Conservation (phyloP, 1,284 basidiomycete species). For the Exobasidium rhododendri region DNA sequence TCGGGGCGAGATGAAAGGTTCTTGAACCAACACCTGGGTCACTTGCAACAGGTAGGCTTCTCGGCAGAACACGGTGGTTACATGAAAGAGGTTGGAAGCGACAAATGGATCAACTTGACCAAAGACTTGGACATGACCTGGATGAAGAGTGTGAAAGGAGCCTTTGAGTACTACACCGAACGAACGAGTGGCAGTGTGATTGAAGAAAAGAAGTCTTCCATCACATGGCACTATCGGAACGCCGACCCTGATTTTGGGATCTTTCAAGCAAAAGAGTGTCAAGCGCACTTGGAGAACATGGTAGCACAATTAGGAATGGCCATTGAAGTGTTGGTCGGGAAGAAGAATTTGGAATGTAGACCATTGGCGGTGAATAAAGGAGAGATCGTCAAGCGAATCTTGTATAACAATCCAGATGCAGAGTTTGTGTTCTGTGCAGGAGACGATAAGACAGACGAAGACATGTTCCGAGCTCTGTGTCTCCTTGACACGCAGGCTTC, state of each 20-base stretch:
- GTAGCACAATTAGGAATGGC: constrained; percentile 48
- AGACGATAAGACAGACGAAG: constrained; percentile 79
- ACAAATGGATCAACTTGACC: constrained; percentile 83
- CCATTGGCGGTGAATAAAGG: constrained; percentile 96
- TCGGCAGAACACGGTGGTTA: constrained; percentile 96
- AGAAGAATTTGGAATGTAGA: constrained; percentile 96
- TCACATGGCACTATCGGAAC: constrained; percentile 96
- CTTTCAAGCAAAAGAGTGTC: constrained; percentile 71
- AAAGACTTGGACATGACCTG: constrained; percentile 91
- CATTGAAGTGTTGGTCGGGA: constrained; percentile 63
- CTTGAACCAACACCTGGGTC: constrained; percentile 85
- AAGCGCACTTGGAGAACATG: constrained; percentile 88
- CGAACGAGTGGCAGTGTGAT: constrained; percentile 90
- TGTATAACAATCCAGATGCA: constrained; percentile 86
- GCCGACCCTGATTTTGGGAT: constrained; percentile 89
- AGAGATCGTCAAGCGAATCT: constrained; percentile 89
- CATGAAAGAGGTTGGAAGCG: constrained; percentile 68
- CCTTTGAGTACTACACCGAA: constrained; percentile 94
- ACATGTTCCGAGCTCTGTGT: constrained; percentile 50
- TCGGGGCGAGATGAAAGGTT: constrained; percentile 93
- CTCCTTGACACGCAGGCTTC: constrained; percentile 21
- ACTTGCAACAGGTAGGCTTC: constrained; percentile 78
- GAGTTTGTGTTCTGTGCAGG: constrained; percentile 96
- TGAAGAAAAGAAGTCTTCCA: constrained; percentile 92
- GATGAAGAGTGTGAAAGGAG: constrained; percentile 91